These are phyloP conservation scores for Penicillium sp. DNA, from an alignment of 2,329 filamentous ascomycete genomes.

Conservation along the genomic window DNA sequence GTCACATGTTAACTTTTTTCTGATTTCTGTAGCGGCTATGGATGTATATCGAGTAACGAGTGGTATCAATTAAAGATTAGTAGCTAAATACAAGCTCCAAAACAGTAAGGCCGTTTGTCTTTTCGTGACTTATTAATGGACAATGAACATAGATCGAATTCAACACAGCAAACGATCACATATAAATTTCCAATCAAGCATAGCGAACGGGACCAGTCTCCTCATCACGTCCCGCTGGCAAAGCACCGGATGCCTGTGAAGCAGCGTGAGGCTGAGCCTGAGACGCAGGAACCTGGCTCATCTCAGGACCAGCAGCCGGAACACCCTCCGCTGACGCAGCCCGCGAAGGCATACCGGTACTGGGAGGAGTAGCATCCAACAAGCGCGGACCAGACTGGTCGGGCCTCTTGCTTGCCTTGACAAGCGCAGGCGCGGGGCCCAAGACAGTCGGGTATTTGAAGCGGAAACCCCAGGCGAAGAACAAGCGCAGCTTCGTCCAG, in stretches of 20 bases:
- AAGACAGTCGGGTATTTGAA: conserved; percentile 25
- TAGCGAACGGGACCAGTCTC: conserved; percentile 11
- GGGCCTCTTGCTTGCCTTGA: conserved; percentile 18
- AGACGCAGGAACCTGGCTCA: background rate
- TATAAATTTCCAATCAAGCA: background rate
- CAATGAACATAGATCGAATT: background rate
- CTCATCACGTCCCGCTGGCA: background rate
- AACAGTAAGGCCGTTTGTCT: background rate
- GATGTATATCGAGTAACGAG: background rate
- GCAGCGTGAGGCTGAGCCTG: background rate
- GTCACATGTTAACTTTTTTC: too few relatives aligned
- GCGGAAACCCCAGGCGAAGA: conserved; percentile 25
- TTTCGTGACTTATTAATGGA: background rate
- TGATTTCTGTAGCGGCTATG: background rate
- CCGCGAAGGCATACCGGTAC: background rate
- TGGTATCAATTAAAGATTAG: conserved; percentile 1
- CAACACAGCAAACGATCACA: background rate
- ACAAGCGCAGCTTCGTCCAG: conserved; percentile 22
- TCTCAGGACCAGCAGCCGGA: conserved; percentile 5
- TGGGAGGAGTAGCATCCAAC: conserved; percentile 6
- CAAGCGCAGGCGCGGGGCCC: conserved; percentile 21
- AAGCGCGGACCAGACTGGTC: conserved; percentile 14
- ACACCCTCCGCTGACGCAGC: background rate
- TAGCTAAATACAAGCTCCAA: background rate
- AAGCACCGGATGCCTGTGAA: conserved; percentile 3